Percentiles rank a stretch among this genome's conserved stretches.
phyloP scores from a whole-genome alignment of 208 protist genomes.

The Leptomonas seymouri region DNA sequence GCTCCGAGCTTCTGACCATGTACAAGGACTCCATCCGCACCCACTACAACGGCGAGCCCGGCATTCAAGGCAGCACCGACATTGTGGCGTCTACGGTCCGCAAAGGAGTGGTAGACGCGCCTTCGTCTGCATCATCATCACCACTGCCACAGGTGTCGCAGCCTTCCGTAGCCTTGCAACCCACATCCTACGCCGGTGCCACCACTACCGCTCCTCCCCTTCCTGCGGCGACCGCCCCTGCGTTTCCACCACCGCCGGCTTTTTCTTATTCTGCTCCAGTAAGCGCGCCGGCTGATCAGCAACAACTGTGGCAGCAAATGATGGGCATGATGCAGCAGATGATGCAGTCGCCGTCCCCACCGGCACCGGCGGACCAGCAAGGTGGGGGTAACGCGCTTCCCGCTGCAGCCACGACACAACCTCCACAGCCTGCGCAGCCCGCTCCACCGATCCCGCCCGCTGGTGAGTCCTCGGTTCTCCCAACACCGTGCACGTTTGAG shows the following conservation, averaged over 20 bases:
- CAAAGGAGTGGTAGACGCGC: not conserved
- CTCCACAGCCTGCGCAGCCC: not conserved
- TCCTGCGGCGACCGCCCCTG: not conserved
- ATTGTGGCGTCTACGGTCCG: slow-evolving; percentile 15
- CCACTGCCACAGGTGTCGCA: too few relatives aligned
- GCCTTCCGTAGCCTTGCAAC: too few relatives aligned
- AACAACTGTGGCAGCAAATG: slow-evolving; percentile 47
- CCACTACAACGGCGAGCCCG: slow-evolving; percentile 31
- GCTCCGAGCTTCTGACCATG: slow-evolving; percentile 42
- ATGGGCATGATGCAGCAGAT: slow-evolving; percentile 59
- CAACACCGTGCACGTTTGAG: slow-evolving; percentile 20
- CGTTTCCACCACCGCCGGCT: not conserved
- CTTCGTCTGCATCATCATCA: not conserved
- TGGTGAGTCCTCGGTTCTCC: slow-evolving; percentile 20
- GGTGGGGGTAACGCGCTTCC: not conserved
- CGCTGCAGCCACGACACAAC: not conserved
- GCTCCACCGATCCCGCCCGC: not conserved
- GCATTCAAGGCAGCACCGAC: slow-evolving; percentile 39
- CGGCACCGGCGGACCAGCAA: not conserved
- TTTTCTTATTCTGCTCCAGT: not conserved
- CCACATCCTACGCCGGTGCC: not conserved
- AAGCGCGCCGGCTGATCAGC: not conserved
- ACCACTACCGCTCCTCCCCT: not conserved
- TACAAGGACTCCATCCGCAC: slow-evolving; percentile 48
- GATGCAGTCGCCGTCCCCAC: slow-evolving; percentile 1